Evolutionary conservation across 1,284 basidiomycete genomes (phyloP), one percentile per base, ranked within the genome.

Genomic region (Trametes hirsuta): DNA sequence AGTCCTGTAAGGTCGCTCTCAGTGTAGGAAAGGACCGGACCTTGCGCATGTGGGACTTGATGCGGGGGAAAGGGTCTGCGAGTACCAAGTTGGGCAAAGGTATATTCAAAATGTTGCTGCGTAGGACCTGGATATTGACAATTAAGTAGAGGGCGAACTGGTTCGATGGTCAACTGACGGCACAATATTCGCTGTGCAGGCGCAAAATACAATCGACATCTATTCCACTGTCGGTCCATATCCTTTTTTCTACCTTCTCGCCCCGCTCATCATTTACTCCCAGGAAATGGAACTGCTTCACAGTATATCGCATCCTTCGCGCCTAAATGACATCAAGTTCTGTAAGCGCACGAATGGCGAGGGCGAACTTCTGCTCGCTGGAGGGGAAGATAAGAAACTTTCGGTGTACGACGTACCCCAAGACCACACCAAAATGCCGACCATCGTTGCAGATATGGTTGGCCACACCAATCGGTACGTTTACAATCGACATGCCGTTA

Each of bases 31-130:
- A 90, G 68, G 97, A 99, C 72, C 81, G 86, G 62, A 94, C 93
- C 8, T 73, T 98, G 60, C 85, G 95, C 51, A 97, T 98, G 95
- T 99, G 97, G 97, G 97, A 99, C 79, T 79, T 99, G 47, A 97
- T 98, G 93, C 82, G 95, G 47, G 97, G 95, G 1, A 91, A 91
- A 71, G 93, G 93, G 2, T 87, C 88, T 12, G 94, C 94, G 4
- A 95, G 93, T 70, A 91, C 90, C 37, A 94, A 95, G 70, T 76
- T 97, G 4, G 92, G 92, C 15, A 89, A 89, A 76, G 94, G 93
- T 93, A 79, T 71, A 21, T 12, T 18, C 18, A 18, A 18, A 18
- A 18, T 18, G 18, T 18, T 18, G 18, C 18, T 18, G 18, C 18
- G 18, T 18, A 18, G 18, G 18, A 18, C 18, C 18, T 18, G 10